Evolutionary conservation across 306 rosid species (phyloP).

Genomic region (Casuarina equisetifolia): DNA sequence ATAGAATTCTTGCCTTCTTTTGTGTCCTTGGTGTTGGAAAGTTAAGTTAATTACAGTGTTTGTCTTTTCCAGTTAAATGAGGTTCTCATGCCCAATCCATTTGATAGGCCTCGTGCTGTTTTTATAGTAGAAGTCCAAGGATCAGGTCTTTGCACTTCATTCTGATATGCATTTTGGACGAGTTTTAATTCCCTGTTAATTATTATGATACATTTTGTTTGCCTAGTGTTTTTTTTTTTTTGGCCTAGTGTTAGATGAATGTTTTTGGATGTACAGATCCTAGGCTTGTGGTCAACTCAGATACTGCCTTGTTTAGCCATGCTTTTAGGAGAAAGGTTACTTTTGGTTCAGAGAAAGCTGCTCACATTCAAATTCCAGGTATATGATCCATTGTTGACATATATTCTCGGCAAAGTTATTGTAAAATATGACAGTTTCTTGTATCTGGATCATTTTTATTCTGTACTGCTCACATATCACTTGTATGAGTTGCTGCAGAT

Average conservation of each 20-base stretch:
- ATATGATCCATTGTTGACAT: slow-evolving; percentile 12
- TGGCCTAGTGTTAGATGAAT: slow-evolving; percentile 9
- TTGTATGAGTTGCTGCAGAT: slow-evolving; percentile 46
- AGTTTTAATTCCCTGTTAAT: background rate
- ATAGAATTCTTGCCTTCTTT: slow-evolving; percentile 16
- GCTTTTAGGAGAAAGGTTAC: slow-evolving; percentile 41
- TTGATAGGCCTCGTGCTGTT: slow-evolving; percentile 83
- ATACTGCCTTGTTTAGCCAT: slow-evolving; percentile 43
- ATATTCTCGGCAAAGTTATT: background rate
- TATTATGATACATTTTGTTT: background rate
- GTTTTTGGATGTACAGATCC: slow-evolving; percentile 51
- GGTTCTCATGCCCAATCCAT: slow-evolving; percentile 82
- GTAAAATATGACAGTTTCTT: slow-evolving; percentile 8
- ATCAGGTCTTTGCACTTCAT: slow-evolving; percentile 51
- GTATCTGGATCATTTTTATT: slow-evolving; percentile 2
- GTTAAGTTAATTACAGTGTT: slow-evolving; percentile 27
- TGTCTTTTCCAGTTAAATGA: slow-evolving; percentile 72
- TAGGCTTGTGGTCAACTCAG: slow-evolving; percentile 37
- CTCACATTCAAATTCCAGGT: slow-evolving; percentile 81
- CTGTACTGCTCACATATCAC: slow-evolving; percentile 40
- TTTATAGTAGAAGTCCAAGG: slow-evolving; percentile 76
- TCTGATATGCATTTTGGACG: slow-evolving; percentile 10
- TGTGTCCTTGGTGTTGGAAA: background rate
- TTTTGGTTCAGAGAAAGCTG: slow-evolving; percentile 51
- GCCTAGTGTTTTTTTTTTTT: background rate